Percentiles rank a stretch among this genome's conserved stretches.
Conservation (phyloP, 345 rosid genomes). For the Melaleuca alternifolia region DNA sequence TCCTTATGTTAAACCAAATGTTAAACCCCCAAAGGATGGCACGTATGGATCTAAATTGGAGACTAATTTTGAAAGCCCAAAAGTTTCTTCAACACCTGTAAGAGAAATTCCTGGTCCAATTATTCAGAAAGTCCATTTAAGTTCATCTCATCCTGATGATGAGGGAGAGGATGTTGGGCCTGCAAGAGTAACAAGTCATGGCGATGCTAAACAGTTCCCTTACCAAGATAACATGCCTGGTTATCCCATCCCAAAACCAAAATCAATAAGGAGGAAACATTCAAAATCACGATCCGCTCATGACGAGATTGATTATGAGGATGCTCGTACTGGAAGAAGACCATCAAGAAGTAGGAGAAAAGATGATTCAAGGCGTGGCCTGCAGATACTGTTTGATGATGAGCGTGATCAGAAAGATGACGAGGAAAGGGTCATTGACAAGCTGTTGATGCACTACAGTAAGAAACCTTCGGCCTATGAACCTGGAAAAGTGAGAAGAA, state of each 20-base stretch:
- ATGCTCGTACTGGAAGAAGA: constrained; percentile 20
- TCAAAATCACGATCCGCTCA: constrained; percentile 22
- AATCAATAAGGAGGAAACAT: constrained; percentile 55
- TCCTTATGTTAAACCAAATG: constrained; percentile 11
- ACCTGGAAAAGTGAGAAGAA: constrained; percentile 27
- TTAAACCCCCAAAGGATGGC: constrained; percentile 26
- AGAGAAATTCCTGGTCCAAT: constrained; percentile 5
- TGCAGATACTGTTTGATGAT: constrained; percentile 55
- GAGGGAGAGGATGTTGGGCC: constrained; percentile 12
- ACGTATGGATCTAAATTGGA: constrained; percentile 13
- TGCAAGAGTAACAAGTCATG: constrained; percentile 11
- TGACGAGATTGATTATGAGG: constrained; percentile 26
- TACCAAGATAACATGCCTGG: constrained; percentile 13
- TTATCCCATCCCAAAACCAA: constrained; percentile 35
- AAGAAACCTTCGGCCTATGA: constrained; percentile 58
- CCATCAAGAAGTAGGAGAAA: constrained; percentile 54
- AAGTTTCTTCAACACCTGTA: constrained; percentile 19
- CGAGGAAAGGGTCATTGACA: constrained; percentile 84
- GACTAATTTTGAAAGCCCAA: constrained; percentile 11
- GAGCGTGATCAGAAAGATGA: constrained; percentile 38
- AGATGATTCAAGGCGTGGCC: constrained; percentile 52
- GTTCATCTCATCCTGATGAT: constrained; percentile 12
- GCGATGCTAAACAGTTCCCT: constrained; percentile 1
- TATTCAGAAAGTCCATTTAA: constrained; percentile 17
- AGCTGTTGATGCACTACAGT: constrained; percentile 82